These are phyloP conservation scores for Asterophora parasitica DNA, from an alignment of 768 basidiomycete genomes.

Conservation along the genomic window DNA sequence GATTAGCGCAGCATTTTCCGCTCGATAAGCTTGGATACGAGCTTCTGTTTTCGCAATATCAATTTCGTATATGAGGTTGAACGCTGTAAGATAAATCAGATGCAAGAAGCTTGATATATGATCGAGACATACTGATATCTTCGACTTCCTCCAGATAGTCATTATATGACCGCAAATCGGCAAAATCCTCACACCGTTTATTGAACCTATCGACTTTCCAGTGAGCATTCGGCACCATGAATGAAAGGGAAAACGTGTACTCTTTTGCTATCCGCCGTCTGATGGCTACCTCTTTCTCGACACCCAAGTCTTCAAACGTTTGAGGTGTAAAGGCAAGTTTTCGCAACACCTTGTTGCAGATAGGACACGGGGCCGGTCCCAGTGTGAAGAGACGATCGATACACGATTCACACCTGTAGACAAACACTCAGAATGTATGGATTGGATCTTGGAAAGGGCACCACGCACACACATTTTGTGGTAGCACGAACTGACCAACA, in stretches of 20 bases:
- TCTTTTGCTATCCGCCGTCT: constrained; percentile 85
- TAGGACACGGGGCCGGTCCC: constrained; percentile 94
- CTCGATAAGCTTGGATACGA: constrained; percentile 72
- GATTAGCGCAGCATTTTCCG: constrained; percentile 78
- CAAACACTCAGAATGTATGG: background rate
- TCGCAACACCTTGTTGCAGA: constrained; percentile 80
- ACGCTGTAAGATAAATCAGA: constrained; percentile 49
- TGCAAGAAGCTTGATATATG: constrained; percentile 6
- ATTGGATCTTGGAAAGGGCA: background rate
- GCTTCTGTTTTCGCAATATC: constrained; percentile 79
- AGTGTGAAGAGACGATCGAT: constrained; percentile 95
- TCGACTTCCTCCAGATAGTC: constrained; percentile 97
- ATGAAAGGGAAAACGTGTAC: constrained; percentile 37
- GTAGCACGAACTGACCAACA: constrained; percentile 95
- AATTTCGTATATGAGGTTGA: constrained; percentile 91
- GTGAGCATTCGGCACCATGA: background rate
- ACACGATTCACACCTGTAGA: constrained; percentile 90
- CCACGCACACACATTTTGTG: constrained; percentile 81
- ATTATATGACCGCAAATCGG: constrained; percentile 75
- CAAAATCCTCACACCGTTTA: constrained; percentile 88
- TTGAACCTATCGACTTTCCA: constrained; percentile 65
- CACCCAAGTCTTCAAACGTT: constrained; percentile 87
- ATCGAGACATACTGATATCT: constrained; percentile 53
- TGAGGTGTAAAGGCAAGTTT: constrained; percentile 95
- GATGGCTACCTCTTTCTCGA: constrained; percentile 93